Evolutionary conservation across 2,329 filamentous ascomycete genomes (phyloP).

Genomic region (Exserohilum turcica): DNA sequence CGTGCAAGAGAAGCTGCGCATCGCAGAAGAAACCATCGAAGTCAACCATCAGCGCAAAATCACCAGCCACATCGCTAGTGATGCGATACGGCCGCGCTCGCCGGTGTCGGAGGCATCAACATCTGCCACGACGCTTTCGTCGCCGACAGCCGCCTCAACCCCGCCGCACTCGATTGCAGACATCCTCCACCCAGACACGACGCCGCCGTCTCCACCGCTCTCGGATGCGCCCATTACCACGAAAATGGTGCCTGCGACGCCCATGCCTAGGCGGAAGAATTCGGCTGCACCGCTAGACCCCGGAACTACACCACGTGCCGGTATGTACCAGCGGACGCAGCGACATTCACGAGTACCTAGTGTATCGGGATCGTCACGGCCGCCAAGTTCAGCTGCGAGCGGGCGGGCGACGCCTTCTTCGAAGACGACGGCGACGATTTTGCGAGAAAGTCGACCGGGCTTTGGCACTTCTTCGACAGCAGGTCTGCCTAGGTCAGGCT

Average conservation of each 20-base stretch:
- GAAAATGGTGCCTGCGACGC: conserved; percentile 48
- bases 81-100: conserved; percentile 62
- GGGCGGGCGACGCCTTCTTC: conserved; percentile 55
- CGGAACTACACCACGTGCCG: conserved; percentile 59
- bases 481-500: conserved; percentile 65
- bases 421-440: conserved; percentile 38
- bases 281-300: conserved; percentile 60
- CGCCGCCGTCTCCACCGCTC: conserved; percentile 91
- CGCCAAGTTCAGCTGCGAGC: conserved; percentile 26
- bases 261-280: conserved; percentile 45
- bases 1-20: conserved; percentile 88
- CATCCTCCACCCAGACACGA: conserved; percentile 68
- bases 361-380: conserved; percentile 55
- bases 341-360: conserved; percentile 64
- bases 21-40: conserved; percentile 61
- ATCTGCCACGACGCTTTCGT: conserved; percentile 81
- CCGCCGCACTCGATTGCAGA: conserved; percentile 73
- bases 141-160: conserved; percentile 85
- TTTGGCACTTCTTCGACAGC: conserved; percentile 56
- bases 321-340: conserved; percentile 51
- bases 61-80: conserved; percentile 55
- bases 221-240: conserved; percentile 76
- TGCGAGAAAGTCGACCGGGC: conserved; percentile 51
- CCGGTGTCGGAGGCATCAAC: conserved; percentile 77
- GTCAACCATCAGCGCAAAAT: conserved; percentile 59